A percentile compares a stretch with the other conserved stretches of the same genome.
Evolutionary conservation across 345 rosid species (phyloP).

Genomic region (Syzygium oleosum): DNA sequence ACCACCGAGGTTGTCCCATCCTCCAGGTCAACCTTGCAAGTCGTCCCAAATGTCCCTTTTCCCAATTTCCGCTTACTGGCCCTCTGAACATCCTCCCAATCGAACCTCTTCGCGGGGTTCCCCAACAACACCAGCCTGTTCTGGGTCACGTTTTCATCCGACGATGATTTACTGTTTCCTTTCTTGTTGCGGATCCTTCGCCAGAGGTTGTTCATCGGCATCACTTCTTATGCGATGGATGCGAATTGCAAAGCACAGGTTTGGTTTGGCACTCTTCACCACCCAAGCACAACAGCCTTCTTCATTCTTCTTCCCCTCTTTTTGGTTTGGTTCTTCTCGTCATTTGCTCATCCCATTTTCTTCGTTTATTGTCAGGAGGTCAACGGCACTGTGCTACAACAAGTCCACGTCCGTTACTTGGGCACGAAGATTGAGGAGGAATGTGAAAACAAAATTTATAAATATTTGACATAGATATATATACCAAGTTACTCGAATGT

Average conservation of each 20-base stretch:
- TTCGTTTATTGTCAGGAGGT: neutral
- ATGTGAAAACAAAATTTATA: neutral
- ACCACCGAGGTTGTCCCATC: neutral
- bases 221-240: neutral
- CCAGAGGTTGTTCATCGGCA: neutral
- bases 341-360: neutral
- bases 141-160: neutral
- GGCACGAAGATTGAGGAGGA: neutral
- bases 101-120: neutral
- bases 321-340: too few relatives aligned
- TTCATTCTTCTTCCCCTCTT: too few relatives aligned
- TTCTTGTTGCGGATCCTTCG: neutral
- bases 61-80: neutral
- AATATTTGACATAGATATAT: too few relatives aligned
- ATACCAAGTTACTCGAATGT: too few relatives aligned
- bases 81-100: neutral
- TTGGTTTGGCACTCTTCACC: too few relatives aligned
- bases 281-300: too few relatives aligned
- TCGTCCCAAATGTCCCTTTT: neutral
- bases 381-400: neutral
- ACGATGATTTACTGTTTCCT: fast-evolving
- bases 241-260: neutral
- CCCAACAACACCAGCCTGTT: neutral
- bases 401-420: neutral
- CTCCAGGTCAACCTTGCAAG: neutral